Conservation (phyloP, 805 yeast genomes). For the Suhomyces emberorum region DNA sequence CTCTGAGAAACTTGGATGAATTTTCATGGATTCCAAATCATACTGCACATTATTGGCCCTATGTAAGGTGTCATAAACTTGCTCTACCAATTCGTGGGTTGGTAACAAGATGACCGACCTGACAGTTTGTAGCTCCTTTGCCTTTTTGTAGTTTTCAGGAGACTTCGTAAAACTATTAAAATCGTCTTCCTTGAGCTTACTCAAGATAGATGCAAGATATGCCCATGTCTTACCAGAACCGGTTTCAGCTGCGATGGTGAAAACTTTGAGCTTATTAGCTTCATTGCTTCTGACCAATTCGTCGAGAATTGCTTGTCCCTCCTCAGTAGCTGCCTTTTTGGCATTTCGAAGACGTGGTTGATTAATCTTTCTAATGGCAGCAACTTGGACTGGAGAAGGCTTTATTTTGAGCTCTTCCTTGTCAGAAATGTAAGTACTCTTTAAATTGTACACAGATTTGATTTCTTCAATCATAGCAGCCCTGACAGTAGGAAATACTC, state of each 20-base stretch:
- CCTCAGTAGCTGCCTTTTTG: conserved; percentile 12
- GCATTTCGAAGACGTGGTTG: conserved; percentile 35
- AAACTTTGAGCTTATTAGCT: conserved; percentile 46
- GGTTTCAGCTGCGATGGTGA: conserved; percentile 90
- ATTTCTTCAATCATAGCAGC: conserved; percentile 56
- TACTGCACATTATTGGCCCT: conserved; percentile 24
- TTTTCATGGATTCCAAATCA: conserved; percentile 19
- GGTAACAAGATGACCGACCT: conserved; percentile 81
- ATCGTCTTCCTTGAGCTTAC: conserved; percentile 62
- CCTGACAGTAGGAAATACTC: conserved; percentile 66
- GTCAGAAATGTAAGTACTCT: conserved; percentile 28
- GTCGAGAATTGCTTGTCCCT: conserved; percentile 22
- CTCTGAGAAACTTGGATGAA: conserved; percentile 15
- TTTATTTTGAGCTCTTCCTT: conserved; percentile 35
- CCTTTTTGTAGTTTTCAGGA: conserved; percentile 17
- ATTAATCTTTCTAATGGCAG: conserved; percentile 60
- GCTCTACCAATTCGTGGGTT: conserved; percentile 83
- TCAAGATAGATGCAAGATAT: conserved; percentile 72
- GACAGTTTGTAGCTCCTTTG: conserved; percentile 36
- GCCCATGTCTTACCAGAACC: conserved; percentile 98
- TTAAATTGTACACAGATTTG: conserved; percentile 31
- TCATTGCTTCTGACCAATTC: conserved; percentile 30
- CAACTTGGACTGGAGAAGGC: conserved; percentile 82
- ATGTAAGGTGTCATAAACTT: conserved; percentile 53
- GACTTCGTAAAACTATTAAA: conserved; percentile 19